Evolutionary conservation across 192 early-diverging fungal species (phyloP), one percentile per base, ranked within the genome.

Genomic region (Gonapodya prolifera): DNA sequence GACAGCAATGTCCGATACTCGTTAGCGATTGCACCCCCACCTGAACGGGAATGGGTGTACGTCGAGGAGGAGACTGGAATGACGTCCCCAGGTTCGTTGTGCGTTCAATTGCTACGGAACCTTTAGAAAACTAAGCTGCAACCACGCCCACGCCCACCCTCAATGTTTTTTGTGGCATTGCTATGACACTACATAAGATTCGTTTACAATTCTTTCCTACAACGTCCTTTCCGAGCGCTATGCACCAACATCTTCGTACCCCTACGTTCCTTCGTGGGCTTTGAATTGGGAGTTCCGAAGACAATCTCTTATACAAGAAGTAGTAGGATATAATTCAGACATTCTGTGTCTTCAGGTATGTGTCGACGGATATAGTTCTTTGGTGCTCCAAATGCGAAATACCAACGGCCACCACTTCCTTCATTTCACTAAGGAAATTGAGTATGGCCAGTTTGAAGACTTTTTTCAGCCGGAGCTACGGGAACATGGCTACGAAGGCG

Each of bases 201-300:
- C 91, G 8, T 90, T 97, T 34, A 95, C 95, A 0, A 90, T 96
- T 2, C 89, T 99, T 79, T 94, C 88, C 79, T 98, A 97, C 86
- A 99, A 99, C 83, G 92, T 92, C 36, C 86, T 99, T 28, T 92
- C 89, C 78, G 91, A 95, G 34, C 93, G 91, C 81, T 97, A 96
- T 79, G 95, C 95, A 1, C 92, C 96, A 0, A 83, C 93, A 34
- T 89, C 91, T 79, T 85, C 89, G 81, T 98, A 97, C 85, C 92
- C 91, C 61, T 99, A 99, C 84, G 93, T 93, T 29, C 97, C 97
- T 31, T 92, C 94, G 2, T 99, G 96, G 96, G 95, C 92, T 0
- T 86, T 99, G 35, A 80, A 84, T 0, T 98, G 97, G 95, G 93
- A 96, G 69, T 95, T 97, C 82, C 91, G 97, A 70, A 94, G 91